phyloP scores from a whole-genome alignment of 1,284 basidiomycete species.

The Leccinum solheimii region DNA sequence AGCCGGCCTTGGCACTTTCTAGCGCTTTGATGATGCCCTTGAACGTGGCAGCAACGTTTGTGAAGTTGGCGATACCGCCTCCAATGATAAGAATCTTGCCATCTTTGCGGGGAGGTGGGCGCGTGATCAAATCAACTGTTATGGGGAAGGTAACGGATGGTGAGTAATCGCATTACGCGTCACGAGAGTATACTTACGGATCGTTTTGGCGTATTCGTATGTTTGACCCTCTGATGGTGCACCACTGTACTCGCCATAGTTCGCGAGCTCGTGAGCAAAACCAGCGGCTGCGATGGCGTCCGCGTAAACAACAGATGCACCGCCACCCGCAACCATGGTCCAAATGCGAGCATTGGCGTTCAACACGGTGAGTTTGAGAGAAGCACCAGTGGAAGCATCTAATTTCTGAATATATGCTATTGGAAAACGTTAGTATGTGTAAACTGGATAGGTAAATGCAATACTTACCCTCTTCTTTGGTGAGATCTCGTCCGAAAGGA shows the following conservation, averaged over 20 bases:
- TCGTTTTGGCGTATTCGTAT: constrained; percentile 99
- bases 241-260: constrained; percentile 99
- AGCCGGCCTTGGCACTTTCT: constrained; percentile 88
- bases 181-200: constrained; percentile 54
- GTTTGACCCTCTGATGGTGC: constrained; percentile 98
- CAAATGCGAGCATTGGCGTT: constrained; percentile 95
- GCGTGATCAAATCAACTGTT: constrained; percentile 90
- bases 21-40: constrained; percentile 99
- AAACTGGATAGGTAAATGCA: not conserved
- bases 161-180: constrained; percentile 1
- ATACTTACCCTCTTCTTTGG: constrained; percentile 79
- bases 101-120: constrained; percentile 77
- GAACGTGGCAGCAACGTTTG: constrained; percentile 98
- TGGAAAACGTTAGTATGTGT: not conserved
- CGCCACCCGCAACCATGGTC: constrained; percentile 99
- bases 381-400: constrained; percentile 95
- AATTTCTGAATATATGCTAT: constrained; percentile 96
- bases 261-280: constrained; percentile 96
- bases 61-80: constrained; percentile 99
- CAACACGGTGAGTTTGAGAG: constrained; percentile 96
- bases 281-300: constrained; percentile 98
- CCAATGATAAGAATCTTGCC: constrained; percentile 99
- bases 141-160: not conserved
- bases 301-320: constrained; percentile 84
- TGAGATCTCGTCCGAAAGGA: constrained; percentile 97